A percentile compares a stretch with the other conserved stretches of the same genome.
Conservation (phyloP, 2,329 filamentous ascomycete genomes). For the Aspergillus pseudotamarii region DNA sequence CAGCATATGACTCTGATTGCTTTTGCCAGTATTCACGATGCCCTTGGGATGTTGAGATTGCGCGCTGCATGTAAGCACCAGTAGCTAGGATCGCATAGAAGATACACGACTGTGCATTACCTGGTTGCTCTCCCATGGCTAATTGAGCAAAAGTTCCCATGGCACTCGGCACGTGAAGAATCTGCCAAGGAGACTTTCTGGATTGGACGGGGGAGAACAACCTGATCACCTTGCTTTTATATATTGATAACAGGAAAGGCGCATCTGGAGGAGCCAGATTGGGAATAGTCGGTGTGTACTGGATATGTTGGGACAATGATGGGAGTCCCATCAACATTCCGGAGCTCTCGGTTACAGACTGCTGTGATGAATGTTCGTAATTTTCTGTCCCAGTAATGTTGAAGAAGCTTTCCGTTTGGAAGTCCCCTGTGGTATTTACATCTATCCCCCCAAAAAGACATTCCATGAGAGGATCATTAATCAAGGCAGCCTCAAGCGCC, state of each 20-base stretch:
- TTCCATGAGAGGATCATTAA: slow-evolving; percentile 10
- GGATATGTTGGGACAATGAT: neutral
- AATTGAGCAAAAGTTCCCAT: slow-evolving; percentile 48
- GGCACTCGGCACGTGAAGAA: slow-evolving; percentile 47
- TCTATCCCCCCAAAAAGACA: slow-evolving; percentile 9
- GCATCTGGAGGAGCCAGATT: neutral
- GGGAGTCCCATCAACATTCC: neutral
- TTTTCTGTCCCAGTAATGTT: slow-evolving; percentile 10
- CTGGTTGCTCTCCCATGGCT: slow-evolving; percentile 43
- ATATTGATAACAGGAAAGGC: neutral
- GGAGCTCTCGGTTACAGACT: neutral
- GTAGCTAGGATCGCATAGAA: slow-evolving; percentile 47
- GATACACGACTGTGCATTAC: slow-evolving; percentile 42
- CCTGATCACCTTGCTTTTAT: slow-evolving; percentile 34
- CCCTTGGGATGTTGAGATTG: slow-evolving; percentile 25
- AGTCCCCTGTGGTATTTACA: neutral
- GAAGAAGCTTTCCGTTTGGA: slow-evolving; percentile 6
- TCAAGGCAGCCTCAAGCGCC: neutral
- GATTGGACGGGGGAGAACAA: slow-evolving; percentile 33
- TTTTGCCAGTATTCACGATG: slow-evolving; percentile 34
- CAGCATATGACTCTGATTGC: slow-evolving; percentile 31
- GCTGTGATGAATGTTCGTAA: neutral
- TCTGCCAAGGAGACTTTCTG: slow-evolving; percentile 50
- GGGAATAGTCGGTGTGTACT: neutral
- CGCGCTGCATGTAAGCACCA: slow-evolving; percentile 47